Conservation (phyloP, 2,329 filamentous ascomycete species). For the Exophiala bonariae region DNA sequence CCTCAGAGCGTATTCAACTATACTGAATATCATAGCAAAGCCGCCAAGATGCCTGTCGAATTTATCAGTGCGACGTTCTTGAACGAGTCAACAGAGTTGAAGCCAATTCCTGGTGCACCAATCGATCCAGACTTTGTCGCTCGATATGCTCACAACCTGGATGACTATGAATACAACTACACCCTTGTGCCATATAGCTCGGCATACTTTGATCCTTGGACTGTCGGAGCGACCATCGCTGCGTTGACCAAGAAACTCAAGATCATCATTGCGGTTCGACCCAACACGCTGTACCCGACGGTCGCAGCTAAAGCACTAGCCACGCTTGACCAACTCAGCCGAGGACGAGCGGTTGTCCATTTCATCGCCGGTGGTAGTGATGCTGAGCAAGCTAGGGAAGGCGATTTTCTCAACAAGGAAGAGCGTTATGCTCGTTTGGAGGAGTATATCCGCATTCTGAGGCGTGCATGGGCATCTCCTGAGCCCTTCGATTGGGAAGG, state of each 20-base stretch:
- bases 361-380: slow-evolving; percentile 65
- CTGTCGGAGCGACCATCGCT: slow-evolving; percentile 59
- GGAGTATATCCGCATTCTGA: slow-evolving; percentile 63
- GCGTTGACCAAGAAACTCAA: slow-evolving; percentile 60
- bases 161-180: slow-evolving; percentile 63
- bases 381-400: slow-evolving; percentile 60
- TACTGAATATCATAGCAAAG: not conserved
- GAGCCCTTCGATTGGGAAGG: slow-evolving; percentile 64
- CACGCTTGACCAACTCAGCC: slow-evolving; percentile 60
- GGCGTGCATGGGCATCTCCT: slow-evolving; percentile 57
- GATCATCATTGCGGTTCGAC: slow-evolving; percentile 61
- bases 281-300: slow-evolving; percentile 63
- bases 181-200: slow-evolving; percentile 62
- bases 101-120: slow-evolving; percentile 51
- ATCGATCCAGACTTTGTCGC: slow-evolving; percentile 58
- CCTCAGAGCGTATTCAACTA: too few species aligned
- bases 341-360: slow-evolving; percentile 60
- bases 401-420: slow-evolving; percentile 60
- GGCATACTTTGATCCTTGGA: slow-evolving; percentile 57
- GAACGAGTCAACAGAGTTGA: slow-evolving; percentile 57
- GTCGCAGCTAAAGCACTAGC: slow-evolving; percentile 63
- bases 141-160: slow-evolving; percentile 58
- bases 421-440: slow-evolving; percentile 60
- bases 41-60: slow-evolving; percentile 42
- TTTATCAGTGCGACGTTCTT: slow-evolving; percentile 62